Evolutionary conservation across 768 basidiomycete species (phyloP).

Genomic region (Lyophyllum shimeji): DNA sequence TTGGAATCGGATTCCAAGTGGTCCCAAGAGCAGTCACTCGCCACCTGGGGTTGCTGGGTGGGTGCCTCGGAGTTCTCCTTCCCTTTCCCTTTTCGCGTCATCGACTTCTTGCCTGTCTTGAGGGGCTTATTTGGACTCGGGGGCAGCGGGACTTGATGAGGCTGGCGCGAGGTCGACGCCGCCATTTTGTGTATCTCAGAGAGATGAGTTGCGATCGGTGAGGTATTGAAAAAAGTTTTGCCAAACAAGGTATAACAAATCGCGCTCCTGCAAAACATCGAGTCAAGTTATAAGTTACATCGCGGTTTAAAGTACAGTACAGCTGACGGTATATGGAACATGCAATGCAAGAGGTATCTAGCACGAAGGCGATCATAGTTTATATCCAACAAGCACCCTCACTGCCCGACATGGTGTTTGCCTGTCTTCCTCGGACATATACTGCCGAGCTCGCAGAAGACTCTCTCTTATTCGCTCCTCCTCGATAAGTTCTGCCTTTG

Average conservation of each 20-base stretch:
- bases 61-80: conserved; percentile 34
- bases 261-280: too few relatives aligned
- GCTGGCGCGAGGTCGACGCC: conserved; percentile 41
- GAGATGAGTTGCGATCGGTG: conserved; percentile 3
- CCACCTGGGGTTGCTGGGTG: conserved; percentile 17
- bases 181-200: conserved; percentile 30
- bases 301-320: background rate
- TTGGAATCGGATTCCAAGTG: conserved; percentile 26
- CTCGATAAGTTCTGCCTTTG: conserved; percentile 69
- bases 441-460: conserved; percentile 57
- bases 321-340: background rate
- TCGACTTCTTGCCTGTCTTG: conserved; percentile 21
- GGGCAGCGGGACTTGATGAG: conserved; percentile 33
- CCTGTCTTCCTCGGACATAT: conserved; percentile 51
- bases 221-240: conserved; percentile 27
- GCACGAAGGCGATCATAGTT: conserved; percentile 27
- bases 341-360: background rate
- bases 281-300: background rate
- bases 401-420: conserved; percentile 57
- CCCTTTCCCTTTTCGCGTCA: conserved; percentile 48
- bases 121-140: conserved; percentile 22
- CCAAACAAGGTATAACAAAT: conserved; percentile 34
- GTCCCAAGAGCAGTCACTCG: conserved; percentile 20
- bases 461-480: conserved; percentile 62
- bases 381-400: conserved; percentile 62